Base-by-base conservation (phyloP, 371 early-diverging fungal genomes). In the Mucor velutinosus region DNA sequence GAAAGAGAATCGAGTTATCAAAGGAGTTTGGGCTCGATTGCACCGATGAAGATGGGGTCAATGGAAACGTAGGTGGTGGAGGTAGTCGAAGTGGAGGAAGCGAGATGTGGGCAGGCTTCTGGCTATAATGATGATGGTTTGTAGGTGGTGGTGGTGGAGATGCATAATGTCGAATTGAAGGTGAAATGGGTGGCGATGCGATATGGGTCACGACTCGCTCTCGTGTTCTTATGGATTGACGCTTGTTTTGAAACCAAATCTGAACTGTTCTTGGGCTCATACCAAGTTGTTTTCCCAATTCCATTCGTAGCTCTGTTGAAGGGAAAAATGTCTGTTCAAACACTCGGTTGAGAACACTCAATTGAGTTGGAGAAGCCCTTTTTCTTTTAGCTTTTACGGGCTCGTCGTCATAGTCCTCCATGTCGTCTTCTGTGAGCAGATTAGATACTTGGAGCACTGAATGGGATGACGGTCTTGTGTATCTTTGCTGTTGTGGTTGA, bases 201-300 rank as follows among this genome's bases (percentile, higher is more conserved):
- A 68, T 39, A 7, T 32, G 30, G 23, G 41, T 29, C 37, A 41
- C 51, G 10, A 25, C 55, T 49, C 32, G 51, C 27, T 53, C 58
- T 64, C 51, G 35, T 25, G 62, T 65, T 65, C 70, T 67, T 37
- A 74, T 62, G 0, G 83, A 80, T 66, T 88, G 90, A n/a, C 98
- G 86, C 65, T 93, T 90, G 80, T 97, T 97, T 76, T 97, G 98
- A 78, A 97, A 97, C 98, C 98, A 96, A 32, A 96, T 93, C 73
- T 97, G 95, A 5, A 97, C 93, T n/a, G 92, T 88, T 79, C 85
- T 60, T 78, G 76, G 74, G 49, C 80, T 94, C 97, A 98, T 97
- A 41, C 91, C 89, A 25, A 96, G 86, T 66, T 94, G 89, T 64
- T 87, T 87, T 19, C 94, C 94, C 21, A 99, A 85, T 51, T 90